Percentiles rank a stretch among this genome's conserved stretches.
These are phyloP conservation scores for Fusarium armeniacum DNA, from an alignment of 2,329 filamentous ascomycete species.

Conservation along the genomic window DNA sequence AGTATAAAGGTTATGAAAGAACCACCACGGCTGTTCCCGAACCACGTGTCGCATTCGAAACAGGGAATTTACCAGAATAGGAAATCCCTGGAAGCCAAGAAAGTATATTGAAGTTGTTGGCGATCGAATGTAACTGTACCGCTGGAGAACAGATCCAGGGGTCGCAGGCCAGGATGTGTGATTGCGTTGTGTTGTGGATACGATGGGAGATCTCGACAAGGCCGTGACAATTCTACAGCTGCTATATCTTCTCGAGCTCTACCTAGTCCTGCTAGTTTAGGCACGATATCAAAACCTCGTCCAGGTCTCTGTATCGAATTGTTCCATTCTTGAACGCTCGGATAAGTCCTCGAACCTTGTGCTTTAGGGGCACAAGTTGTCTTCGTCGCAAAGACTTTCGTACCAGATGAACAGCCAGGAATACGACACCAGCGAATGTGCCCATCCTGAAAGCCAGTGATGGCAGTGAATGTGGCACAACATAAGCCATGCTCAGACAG, in stretches of 20 bases:
- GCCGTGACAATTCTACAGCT: no score
- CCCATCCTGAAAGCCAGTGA: accelerated
- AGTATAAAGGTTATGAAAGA: not conserved
- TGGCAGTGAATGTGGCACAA: accelerated
- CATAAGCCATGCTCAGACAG: not conserved
- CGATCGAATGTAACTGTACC: not conserved
- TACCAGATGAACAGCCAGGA: accelerated
- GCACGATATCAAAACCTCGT: constrained; percentile 1
- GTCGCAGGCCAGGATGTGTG: not conserved
- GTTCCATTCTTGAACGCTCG: constrained; percentile 27
- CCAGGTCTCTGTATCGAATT: constrained; percentile 4
- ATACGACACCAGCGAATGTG: accelerated
- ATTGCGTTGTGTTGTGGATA: not conserved
- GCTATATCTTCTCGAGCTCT: not conserved
- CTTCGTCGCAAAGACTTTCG: not conserved
- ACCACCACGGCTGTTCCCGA: not conserved
- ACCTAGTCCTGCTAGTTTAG: not conserved
- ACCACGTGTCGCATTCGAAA: not conserved
- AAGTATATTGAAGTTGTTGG: not conserved
- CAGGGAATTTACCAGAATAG: not conserved
- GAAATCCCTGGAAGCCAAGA: not conserved
- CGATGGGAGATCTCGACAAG: not conserved
- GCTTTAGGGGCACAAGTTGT: not conserved
- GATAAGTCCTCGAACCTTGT: constrained; percentile 15
- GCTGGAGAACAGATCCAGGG: not conserved